A percentile compares a stretch with the other conserved stretches of the same genome.
phyloP scores from a whole-genome alignment of 768 basidiomycete species.

The Calocybe gangraenosa region DNA sequence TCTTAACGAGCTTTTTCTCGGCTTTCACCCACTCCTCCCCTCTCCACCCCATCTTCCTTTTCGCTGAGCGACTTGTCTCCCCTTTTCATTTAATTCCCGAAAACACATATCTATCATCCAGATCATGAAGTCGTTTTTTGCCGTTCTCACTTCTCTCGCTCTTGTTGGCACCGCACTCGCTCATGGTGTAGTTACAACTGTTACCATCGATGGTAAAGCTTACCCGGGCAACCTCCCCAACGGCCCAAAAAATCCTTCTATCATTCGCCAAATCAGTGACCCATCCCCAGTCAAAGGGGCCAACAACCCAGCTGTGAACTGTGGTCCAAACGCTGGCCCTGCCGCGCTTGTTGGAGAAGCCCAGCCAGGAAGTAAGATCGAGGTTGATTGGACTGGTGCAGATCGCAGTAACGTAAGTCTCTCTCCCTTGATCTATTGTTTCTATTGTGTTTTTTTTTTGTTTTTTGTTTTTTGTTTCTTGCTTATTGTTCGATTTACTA shows the following conservation, averaged over 20 bases:
- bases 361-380: conserved; percentile 50
- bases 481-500: background rate
- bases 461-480: background rate
- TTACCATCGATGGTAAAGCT: conserved; percentile 36
- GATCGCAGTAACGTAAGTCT: conserved; percentile 30
- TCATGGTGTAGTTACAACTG: conserved; percentile 37
- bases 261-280: conserved; percentile 36
- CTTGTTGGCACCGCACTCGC: conserved; percentile 35
- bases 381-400: conserved; percentile 56
- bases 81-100: no score
- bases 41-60: conserved; percentile 1
- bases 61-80: conserved; percentile 18
- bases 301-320: conserved; percentile 51
- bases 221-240: conserved; percentile 33
- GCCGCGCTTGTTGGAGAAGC: conserved; percentile 50
- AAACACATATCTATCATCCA: background rate
- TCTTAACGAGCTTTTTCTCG: conserved; percentile 2
- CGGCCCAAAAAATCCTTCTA: conserved; percentile 21
- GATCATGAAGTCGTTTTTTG: conserved; percentile 20
- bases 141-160: conserved; percentile 29
- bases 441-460: background rate
- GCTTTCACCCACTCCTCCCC: conserved; percentile 8
- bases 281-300: conserved; percentile 49
- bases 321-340: conserved; percentile 49
- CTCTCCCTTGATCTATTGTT: background rate